phyloP scores from a whole-genome alignment of 2,329 filamentous ascomycete genomes.

The Arthrobotrys conoides region DNA sequence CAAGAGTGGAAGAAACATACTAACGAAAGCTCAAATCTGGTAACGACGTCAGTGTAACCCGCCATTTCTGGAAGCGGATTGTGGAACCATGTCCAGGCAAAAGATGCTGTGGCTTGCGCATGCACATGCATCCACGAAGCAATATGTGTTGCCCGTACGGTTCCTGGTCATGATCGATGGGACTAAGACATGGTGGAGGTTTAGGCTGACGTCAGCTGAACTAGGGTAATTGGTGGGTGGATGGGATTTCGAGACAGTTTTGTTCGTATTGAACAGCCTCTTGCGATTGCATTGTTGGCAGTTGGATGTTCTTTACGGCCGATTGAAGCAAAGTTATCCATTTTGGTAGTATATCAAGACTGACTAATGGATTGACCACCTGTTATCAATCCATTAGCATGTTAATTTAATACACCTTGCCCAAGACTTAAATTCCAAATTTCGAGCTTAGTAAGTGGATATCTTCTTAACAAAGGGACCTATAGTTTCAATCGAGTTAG shows the following conservation, averaged over 20 bases:
- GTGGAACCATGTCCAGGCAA: background rate
- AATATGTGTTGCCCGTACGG: slow-evolving; percentile 12
- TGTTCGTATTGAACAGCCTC: background rate
- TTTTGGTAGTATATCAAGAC: background rate
- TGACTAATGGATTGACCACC: slow-evolving; percentile 13
- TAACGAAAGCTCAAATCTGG: slow-evolving; percentile 2
- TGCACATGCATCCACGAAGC: too few species aligned
- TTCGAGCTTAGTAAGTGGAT: background rate
- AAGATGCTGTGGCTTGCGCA: background rate
- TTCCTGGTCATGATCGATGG: background rate
- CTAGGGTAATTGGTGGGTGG: background rate
- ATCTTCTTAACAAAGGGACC: background rate
- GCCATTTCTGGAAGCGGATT: slow-evolving; percentile 1
- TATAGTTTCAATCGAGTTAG: too few species aligned
- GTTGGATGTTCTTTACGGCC: slow-evolving; percentile 2
- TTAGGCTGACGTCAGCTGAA: slow-evolving; percentile 51
- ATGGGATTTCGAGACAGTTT: background rate
- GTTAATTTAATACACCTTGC: background rate
- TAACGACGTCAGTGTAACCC: slow-evolving; percentile 7
- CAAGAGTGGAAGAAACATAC: background rate
- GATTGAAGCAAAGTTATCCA: slow-evolving; percentile 2
- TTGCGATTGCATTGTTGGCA: background rate
- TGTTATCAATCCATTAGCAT: background rate
- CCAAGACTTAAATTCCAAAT: background rate
- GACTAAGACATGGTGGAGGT: slow-evolving; percentile 12